Evolutionary conservation across 23 red algal species (phyloP).

Genomic region (Gracilaria gracilis): DNA sequence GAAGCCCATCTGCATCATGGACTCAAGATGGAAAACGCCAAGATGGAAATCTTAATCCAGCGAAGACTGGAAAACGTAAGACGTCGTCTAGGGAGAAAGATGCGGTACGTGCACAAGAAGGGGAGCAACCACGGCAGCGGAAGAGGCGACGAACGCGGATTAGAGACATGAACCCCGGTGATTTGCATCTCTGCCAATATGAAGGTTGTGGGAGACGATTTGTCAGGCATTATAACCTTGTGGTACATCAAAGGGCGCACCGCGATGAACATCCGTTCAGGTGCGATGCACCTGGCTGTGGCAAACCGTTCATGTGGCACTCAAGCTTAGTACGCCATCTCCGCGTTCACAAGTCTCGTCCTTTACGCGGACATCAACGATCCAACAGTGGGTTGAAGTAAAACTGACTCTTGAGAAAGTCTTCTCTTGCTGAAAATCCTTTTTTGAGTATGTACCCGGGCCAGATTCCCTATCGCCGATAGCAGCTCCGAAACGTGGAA

Average conservation of each 20-base stretch:
- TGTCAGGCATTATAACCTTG: slow-evolving; percentile 80
- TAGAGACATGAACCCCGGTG: slow-evolving; percentile 35
- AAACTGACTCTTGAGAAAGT: too few relatives aligned
- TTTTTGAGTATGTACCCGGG: too few relatives aligned
- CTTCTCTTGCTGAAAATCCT: too few relatives aligned
- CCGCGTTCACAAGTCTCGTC: too few relatives aligned
- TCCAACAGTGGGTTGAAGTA: too few relatives aligned
- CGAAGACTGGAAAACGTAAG: not conserved
- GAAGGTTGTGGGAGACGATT: slow-evolving; percentile 67
- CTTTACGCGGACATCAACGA: too few relatives aligned
- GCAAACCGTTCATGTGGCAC: slow-evolving; percentile 77
- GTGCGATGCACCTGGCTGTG: slow-evolving; percentile 45
- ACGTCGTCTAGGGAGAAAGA: not conserved
- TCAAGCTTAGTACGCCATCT: slow-evolving; percentile 57
- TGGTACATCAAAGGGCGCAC: slow-evolving; percentile 72
- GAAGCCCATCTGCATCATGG: not conserved
- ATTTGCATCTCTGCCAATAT: slow-evolving; percentile 42
- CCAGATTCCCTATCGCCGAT: not conserved
- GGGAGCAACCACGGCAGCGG: not conserved
- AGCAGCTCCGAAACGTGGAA: not conserved
- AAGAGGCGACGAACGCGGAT: slow-evolving; percentile 39
- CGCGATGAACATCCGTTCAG: slow-evolving; percentile 65
- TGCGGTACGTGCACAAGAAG: not conserved
- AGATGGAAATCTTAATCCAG: not conserved
- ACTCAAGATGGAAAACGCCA: not conserved